Evolutionary conservation across 768 basidiomycete genomes (phyloP), one percentile per base, ranked within the genome.

Genomic region (Lepiota brunneoincarnata): DNA sequence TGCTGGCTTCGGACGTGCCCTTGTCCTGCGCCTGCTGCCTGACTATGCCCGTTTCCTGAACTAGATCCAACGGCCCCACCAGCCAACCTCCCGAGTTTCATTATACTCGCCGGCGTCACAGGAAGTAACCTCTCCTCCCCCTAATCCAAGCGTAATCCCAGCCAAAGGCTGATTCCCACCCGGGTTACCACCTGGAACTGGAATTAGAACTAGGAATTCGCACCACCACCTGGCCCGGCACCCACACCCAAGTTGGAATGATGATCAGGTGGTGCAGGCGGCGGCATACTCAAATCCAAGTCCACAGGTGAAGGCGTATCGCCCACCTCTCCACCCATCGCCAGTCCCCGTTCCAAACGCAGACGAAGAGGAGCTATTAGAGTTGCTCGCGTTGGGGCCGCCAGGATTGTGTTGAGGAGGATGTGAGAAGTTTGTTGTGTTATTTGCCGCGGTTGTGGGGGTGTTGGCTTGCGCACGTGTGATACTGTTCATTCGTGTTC

Each of bases 231-330:
- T 31, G 31, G 31, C 31, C 4, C 31, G 31, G 31, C 3, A 31
- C 31, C 31, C 31, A 31, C 31, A 31, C 31, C 31, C 31, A 10
- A 31, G n/a, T 35, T 28, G 9, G 40, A 10, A n/a, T 46, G 47
- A 6, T 35, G 47, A 6, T 35, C 52, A 9, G 47, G 42, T 1
- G 76, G 75, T 5, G 77, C 68, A 7, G 89, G 89, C 6, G 92
- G 93, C 1, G 91, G 91, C 92, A 95, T 93, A 9, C 83, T 78
- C 17, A 90, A 69, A 69, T 61, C 61, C 50, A 64, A 49, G 55
- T 96, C 93, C 1, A 96, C 91, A 2, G 93, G 93, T 4, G 89
- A 91, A 0, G 93, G 92, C 0, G 88, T 84, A 61, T 89, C 87
- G 6, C 69, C 74, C 10, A 67, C 64, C 10, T 45, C 31, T n/a